A percentile compares a stretch with the other conserved stretches of the same genome.
Conservation (phyloP, 192 early-diverging fungal species). For the Podila minutissima region DNA sequence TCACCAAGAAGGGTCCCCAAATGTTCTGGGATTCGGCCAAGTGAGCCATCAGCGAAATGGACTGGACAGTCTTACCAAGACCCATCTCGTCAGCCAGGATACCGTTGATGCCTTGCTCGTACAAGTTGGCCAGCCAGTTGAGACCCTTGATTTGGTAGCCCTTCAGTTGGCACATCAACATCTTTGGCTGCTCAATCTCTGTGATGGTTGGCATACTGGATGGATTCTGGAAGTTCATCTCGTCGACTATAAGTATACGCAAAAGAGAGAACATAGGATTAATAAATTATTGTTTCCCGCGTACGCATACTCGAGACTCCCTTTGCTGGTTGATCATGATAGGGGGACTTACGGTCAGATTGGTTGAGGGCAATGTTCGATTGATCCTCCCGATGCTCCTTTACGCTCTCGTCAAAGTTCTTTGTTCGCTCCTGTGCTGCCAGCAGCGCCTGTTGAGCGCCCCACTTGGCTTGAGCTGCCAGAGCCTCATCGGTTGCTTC, state of each 20-base stretch:
- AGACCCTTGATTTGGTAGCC: slow-evolving; percentile 86
- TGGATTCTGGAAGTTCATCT: slow-evolving; percentile 90
- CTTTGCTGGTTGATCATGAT: no score
- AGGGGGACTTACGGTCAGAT: slow-evolving; percentile 53
- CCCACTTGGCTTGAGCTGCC: slow-evolving; percentile 72
- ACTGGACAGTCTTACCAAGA: slow-evolving; percentile 91
- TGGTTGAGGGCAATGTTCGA: slow-evolving; percentile 53
- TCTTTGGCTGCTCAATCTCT: slow-evolving; percentile 83
- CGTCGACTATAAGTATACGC: slow-evolving; percentile 62
- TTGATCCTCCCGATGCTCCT: slow-evolving; percentile 45
- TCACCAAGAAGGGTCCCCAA: slow-evolving; percentile 93
- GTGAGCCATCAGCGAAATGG: slow-evolving; percentile 89
- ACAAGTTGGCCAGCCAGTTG: slow-evolving; percentile 87
- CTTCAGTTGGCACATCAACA: slow-evolving; percentile 88
- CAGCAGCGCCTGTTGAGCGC: slow-evolving; percentile 81
- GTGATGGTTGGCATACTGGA: slow-evolving; percentile 73
- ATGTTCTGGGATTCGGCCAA: slow-evolving; percentile 86
- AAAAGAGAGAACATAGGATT: background rate
- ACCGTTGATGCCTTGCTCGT: slow-evolving; percentile 91
- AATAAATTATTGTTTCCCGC: background rate
- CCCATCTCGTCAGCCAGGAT: slow-evolving; percentile 92
- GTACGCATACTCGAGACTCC: no score
- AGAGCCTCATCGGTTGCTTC: slow-evolving; percentile 76
- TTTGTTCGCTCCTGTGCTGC: slow-evolving; percentile 72
- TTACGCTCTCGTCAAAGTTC: slow-evolving; percentile 72